Evolutionary conservation across 306 rosid genomes (phyloP).

Genomic region (Cicer bijugum): DNA sequence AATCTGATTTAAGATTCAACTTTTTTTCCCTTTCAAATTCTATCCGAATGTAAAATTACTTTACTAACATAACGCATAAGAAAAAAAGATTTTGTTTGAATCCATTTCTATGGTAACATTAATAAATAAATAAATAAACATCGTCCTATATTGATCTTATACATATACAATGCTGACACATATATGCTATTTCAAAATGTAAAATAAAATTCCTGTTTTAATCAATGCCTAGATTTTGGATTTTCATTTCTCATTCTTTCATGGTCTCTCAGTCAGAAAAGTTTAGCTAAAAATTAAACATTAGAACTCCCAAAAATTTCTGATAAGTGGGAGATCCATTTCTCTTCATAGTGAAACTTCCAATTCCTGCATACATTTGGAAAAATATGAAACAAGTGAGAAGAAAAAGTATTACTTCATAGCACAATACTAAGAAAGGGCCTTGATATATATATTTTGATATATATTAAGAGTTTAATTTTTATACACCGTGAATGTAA

Average conservation of each 20-base stretch:
- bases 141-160: conserved; percentile 15
- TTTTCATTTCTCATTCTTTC: conserved; percentile 33
- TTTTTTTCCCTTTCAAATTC: no score
- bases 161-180: conserved; percentile 45
- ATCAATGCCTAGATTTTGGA: conserved; percentile 28
- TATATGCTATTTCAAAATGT: conserved; percentile 15
- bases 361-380: conserved; percentile 37
- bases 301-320: conserved; percentile 40
- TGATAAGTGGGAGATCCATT: conserved; percentile 3
- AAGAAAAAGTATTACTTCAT: neutral
- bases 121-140: conserved; percentile 24
- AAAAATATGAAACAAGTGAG: conserved; percentile 24
- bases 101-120: conserved; percentile 8
- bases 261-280: conserved; percentile 33
- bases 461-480: neutral
- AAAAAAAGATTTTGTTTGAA: conserved; percentile 8
- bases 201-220: conserved; percentile 29
- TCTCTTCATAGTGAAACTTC: conserved; percentile 38
- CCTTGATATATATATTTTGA: neutral
- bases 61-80: neutral
- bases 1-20: no score
- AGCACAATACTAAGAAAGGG: conserved; percentile 1
- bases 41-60: neutral
- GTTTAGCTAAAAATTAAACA: conserved; percentile 9
- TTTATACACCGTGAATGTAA: no score